Percentiles rank a stretch among this genome's conserved stretches.
Conservation (phyloP, 495 filamentous ascomycete genomes). For the Pseudotulostoma volvatum region DNA sequence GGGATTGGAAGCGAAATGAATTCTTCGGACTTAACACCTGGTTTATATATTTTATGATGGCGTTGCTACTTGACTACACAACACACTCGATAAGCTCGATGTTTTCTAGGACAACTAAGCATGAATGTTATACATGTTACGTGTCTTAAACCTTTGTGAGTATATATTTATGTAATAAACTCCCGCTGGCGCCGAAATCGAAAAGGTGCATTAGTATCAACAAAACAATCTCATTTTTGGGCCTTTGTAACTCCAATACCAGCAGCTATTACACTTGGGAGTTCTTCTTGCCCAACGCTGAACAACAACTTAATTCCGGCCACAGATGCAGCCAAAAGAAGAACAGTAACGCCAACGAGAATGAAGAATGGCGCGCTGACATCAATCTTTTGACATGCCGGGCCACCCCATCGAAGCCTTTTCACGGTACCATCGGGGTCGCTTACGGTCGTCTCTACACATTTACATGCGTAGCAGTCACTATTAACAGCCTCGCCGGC, state of each 20-base stretch:
- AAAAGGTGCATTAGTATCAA: no score
- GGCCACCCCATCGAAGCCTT: constrained; percentile 58
- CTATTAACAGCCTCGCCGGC: constrained; percentile 15
- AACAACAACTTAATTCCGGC: constrained; percentile 63
- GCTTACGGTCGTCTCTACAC: constrained; percentile 35
- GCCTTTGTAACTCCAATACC: constrained; percentile 51
- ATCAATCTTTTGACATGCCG: constrained; percentile 84
- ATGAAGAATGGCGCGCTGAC: constrained; percentile 78
- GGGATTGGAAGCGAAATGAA: no score
- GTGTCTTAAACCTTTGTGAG: no score
- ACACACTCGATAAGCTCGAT: no score
- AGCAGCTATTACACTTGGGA: constrained; percentile 77
- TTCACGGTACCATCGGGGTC: constrained; percentile 30
- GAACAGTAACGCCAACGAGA: constrained; percentile 50
- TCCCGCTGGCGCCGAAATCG: no score
- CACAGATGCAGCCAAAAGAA: constrained; percentile 39
- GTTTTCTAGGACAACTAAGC: no score
- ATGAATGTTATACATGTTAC: no score
- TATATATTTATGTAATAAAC: no score
- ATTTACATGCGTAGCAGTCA: constrained; percentile 64
- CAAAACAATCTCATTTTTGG: constrained; percentile 17
- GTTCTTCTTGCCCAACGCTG: constrained; percentile 56
- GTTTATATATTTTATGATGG: no score
- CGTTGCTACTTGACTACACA: no score
- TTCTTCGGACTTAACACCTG: no score